A percentile compares a stretch with the other conserved stretches of the same genome.
These are phyloP conservation scores for Boletus edulis DNA, from an alignment of 768 basidiomycete genomes.

Conservation along the genomic window DNA sequence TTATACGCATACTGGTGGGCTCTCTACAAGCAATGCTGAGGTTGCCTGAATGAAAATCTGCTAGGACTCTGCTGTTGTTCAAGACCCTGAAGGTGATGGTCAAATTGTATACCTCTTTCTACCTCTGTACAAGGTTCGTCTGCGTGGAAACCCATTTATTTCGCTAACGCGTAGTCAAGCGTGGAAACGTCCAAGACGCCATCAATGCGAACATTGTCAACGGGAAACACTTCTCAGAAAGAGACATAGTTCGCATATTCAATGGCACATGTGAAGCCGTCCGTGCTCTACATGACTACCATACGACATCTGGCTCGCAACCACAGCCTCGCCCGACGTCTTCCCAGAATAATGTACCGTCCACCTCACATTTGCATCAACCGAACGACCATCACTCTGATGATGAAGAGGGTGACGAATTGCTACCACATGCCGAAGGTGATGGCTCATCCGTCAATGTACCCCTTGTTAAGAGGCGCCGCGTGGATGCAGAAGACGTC, in stretches of 20 bases:
- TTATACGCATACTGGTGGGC: constrained; percentile 85
- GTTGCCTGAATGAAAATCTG: not conserved
- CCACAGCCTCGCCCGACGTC: constrained; percentile 21
- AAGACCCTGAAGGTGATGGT: constrained; percentile 90
- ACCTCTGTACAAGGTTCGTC: constrained; percentile 81
- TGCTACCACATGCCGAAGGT: constrained; percentile 74
- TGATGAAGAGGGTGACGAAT: constrained; percentile 62
- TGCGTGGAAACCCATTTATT: not conserved
- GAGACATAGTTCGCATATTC: constrained; percentile 86
- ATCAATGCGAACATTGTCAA: constrained; percentile 87
- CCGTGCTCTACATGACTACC: constrained; percentile 91
- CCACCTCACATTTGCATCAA: constrained; percentile 24
- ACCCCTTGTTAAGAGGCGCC: constrained; percentile 59
- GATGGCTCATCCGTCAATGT: constrained; percentile 48
- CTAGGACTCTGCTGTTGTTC: constrained; percentile 91
- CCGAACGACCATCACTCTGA: constrained; percentile 36
- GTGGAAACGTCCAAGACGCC: constrained; percentile 92
- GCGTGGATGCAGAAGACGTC: constrained; percentile 52
- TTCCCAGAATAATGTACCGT: constrained; percentile 10
- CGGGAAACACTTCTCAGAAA: constrained; percentile 80
- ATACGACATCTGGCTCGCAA: constrained; percentile 40
- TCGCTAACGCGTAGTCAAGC: constrained; percentile 40
- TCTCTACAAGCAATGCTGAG: constrained; percentile 1
- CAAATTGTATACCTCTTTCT: constrained; percentile 97
- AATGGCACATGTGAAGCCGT: constrained; percentile 93